Conservation (phyloP, 148 eudicot species). For the Amaranthus hypochondriacus region DNA sequence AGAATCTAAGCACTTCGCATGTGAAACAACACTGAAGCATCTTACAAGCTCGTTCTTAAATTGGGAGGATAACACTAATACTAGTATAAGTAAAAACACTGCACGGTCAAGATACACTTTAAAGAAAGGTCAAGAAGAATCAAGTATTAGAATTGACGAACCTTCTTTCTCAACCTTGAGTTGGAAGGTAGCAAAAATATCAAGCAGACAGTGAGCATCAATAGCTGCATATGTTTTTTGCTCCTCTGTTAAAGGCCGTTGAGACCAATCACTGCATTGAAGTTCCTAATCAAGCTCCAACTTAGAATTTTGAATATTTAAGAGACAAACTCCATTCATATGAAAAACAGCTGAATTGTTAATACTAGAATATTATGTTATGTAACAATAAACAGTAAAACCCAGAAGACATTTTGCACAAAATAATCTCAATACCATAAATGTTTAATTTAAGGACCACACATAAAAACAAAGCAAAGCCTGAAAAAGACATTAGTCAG, state of each 20-base stretch:
- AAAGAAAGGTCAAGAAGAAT: slow-evolving; percentile 8
- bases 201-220: slow-evolving; percentile 85
- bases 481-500: neutral
- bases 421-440: neutral
- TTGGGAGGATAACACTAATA: neutral
- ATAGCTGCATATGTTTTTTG: slow-evolving; percentile 86
- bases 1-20: neutral
- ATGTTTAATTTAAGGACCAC: neutral
- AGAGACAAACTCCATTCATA: neutral
- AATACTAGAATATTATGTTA: too few relatives aligned
- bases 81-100: neutral
- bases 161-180: slow-evolving; percentile 62
- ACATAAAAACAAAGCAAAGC: neutral
- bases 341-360: too few relatives aligned
- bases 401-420: neutral
- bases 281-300: slow-evolving; percentile 55
- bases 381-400: neutral
- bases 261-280: slow-evolving; percentile 99
- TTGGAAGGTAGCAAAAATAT: slow-evolving; percentile 67
- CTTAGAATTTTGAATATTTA: neutral
- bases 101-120: neutral
- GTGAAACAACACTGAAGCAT: neutral
- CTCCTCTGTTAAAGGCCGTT: slow-evolving; percentile 84
- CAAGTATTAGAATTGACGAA: slow-evolving; percentile 30
- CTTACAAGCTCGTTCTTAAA: neutral